Conservation (phyloP, 2,329 filamentous ascomycete species). For the Eutypa lata region DNA sequence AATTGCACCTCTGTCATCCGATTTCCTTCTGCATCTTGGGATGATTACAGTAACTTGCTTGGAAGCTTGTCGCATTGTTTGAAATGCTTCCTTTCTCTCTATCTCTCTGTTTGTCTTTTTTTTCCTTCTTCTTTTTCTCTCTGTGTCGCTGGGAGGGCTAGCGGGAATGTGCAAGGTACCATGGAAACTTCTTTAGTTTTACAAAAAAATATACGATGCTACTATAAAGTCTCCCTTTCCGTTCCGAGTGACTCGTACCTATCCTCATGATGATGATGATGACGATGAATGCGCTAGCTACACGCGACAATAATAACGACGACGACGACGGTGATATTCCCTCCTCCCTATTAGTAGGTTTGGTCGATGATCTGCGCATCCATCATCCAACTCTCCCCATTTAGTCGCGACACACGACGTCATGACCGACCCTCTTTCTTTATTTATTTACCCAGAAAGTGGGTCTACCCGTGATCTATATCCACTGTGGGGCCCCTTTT, state of each 20-base stretch:
- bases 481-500: too few species aligned
- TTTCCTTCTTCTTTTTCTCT: conserved; percentile 9
- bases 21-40: conserved; percentile 20
- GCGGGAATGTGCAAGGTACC: conserved; percentile 18
- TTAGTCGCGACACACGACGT: neutral
- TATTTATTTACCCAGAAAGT: neutral
- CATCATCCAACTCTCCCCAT: too few species aligned
- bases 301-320: neutral
- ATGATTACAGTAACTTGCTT: conserved; percentile 16
- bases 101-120: neutral
- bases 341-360: too few species aligned
- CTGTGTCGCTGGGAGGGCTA: conserved; percentile 14
- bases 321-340: neutral
- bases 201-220: conserved; percentile 22
- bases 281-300: neutral
- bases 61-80: conserved; percentile 23
- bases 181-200: conserved; percentile 17
- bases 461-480: too few species aligned
- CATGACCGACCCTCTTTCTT: neutral
- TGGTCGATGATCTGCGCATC: too few species aligned
- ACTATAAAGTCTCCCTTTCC: neutral
- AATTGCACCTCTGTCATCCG: conserved; percentile 5
- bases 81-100: conserved; percentile 7
- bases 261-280: neutral
- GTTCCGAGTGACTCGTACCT: neutral